Conservation (phyloP, 169 alveolate genomes). For the Nephromyces sp. region DNA sequence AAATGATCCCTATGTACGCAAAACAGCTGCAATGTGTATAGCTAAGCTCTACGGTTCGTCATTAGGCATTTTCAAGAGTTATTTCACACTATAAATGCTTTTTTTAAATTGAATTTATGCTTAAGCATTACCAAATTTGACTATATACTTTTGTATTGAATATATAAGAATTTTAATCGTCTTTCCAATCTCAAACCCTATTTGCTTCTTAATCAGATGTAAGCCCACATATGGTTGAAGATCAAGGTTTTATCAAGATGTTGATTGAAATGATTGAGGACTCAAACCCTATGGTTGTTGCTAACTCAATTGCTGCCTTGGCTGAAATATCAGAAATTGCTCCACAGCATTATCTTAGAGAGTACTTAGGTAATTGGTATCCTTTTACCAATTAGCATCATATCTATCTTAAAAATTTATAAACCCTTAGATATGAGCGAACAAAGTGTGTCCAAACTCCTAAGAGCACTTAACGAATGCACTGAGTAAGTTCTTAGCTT, state of each 20-base stretch:
- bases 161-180: neutral
- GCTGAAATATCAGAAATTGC: conserved; percentile 57
- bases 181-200: neutral
- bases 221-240: conserved; percentile 72
- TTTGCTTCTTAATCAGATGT: conserved; percentile 29
- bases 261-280: conserved; percentile 66
- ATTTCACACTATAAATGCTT: too few relatives aligned
- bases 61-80: neutral
- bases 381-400: neutral
- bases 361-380: conserved; percentile 1
- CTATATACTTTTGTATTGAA: neutral
- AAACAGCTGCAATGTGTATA: conserved; percentile 95
- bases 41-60: conserved; percentile 65
- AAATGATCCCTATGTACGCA: conserved; percentile 95
- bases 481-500: conserved; percentile 58
- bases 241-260: conserved; percentile 66
- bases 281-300: conserved; percentile 81
- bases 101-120: too few relatives aligned
- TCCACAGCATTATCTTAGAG: conserved; percentile 13
- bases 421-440: conserved; percentile 41
- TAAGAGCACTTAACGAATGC: conserved; percentile 87
- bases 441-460: conserved; percentile 63
- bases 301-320: conserved; percentile 84
- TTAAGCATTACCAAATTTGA: too few relatives aligned
- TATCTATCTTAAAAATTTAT: neutral